Conservation (phyloP, 768 basidiomycete species). For the Mycena olivaceomarginata region DNA sequence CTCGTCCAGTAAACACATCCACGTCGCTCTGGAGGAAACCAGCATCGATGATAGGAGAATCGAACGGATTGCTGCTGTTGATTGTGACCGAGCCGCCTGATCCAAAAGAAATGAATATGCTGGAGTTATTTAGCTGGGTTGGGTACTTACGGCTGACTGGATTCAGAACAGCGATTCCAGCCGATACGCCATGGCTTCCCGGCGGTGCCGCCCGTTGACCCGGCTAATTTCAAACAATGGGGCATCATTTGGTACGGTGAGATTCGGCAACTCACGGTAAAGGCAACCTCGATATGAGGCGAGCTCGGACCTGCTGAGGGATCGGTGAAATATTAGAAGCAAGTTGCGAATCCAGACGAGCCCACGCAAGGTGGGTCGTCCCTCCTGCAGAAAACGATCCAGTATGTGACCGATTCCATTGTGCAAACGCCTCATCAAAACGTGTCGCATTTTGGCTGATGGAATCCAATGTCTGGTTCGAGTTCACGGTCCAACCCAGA, state of each 20-base stretch:
- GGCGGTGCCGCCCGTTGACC: background rate
- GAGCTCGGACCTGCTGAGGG: slow-evolving; percentile 48
- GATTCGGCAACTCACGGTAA: background rate
- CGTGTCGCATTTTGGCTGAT: slow-evolving; percentile 39
- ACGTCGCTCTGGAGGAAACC: slow-evolving; percentile 40
- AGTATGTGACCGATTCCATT: slow-evolving; percentile 50
- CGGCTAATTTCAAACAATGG: background rate
- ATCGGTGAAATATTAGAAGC: slow-evolving; percentile 38
- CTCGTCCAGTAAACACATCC: slow-evolving; percentile 44
- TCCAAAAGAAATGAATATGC: background rate
- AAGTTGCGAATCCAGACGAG: slow-evolving; percentile 37
- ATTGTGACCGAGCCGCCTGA: slow-evolving; percentile 51
- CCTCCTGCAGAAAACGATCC: slow-evolving; percentile 48
- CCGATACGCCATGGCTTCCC: background rate
- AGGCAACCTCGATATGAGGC: slow-evolving; percentile 48
- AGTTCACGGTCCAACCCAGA: slow-evolving; percentile 46
- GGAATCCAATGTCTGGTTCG: slow-evolving; percentile 38
- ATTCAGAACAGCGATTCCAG: background rate
- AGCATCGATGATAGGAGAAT: slow-evolving; percentile 51
- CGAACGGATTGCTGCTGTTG: slow-evolving; percentile 50
- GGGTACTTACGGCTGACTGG: slow-evolving; percentile 29
- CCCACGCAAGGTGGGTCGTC: slow-evolving; percentile 43
- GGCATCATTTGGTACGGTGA: background rate
- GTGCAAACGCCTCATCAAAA: slow-evolving; percentile 29
- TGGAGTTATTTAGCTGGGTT: background rate